Evolutionary conservation across 805 yeast genomes (phyloP), one percentile per base, ranked within the genome.

Genomic region (Candida nonsorbophila): DNA sequence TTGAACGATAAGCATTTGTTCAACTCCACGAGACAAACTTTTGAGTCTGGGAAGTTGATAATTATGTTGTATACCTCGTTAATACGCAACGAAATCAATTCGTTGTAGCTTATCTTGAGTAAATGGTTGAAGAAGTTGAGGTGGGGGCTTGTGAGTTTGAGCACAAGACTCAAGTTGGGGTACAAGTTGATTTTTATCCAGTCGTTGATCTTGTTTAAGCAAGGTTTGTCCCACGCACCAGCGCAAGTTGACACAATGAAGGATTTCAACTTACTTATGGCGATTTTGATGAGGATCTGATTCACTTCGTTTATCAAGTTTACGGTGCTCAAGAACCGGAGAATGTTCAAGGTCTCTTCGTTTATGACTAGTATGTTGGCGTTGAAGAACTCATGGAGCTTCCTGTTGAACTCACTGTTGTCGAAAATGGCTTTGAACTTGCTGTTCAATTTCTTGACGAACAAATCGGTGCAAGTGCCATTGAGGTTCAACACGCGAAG

Each of bases 61-160:
- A 83, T 72, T 15, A 84, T 68, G 16, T 72, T 74, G 44, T 67
- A 80, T 6, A 80, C 68, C 43, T 84, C 86, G 1, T 45, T 37
- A 1, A 68, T 72, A 34, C 92, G 57, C 22, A 79, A 53, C n/a
- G 62, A 43, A 3, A 64, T 56, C 19, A 65, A 40, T 29, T 61
- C 64, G 22, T 60, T 59, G 22, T 58, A 60, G 1, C 65, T 62
- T 16, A 62, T 59, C 24, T 53, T 51, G 9, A 53, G 49, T 20
- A 64, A 43, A 22, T 62, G 56, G 24, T 40, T 36, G 12, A 28
- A 25, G 21, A 30, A 29, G n/a, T 33, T 25, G 3, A 53, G 35
- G 27, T 48, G 45, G 2, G 20, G 53, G 25, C 24, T 42, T 40
- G 41, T 13, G 16, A 27, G 27, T 20, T 29, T 26, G 17, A 39